Base-by-base conservation (phyloP, 139 green algal species). In the Nannochloris sp. region DNA sequence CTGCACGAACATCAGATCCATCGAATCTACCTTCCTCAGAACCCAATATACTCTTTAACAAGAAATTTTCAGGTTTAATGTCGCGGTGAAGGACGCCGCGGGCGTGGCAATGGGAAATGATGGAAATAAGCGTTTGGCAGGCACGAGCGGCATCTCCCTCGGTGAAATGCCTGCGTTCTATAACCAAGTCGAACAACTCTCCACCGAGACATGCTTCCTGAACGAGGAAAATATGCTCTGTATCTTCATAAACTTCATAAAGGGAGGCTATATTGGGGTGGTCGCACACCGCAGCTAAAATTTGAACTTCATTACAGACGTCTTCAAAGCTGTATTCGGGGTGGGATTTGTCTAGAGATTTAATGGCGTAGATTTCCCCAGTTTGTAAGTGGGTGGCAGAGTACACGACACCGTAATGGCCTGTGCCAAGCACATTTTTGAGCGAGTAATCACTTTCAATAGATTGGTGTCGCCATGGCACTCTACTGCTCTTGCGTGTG, bases 11-110 rank as follows among this genome's bases (percentile, higher is more conserved):
- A 27, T 71, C 68, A 9, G 68, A 44, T 9, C 73, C 38, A 3
- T 31, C 35, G 8, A 58, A 61, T 6, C 31, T 37, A 39, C 51
- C 36, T 34, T 55, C 38, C 23, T 29, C 54, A 8, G 57, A 9
- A n/a, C n/a, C n/a, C n/a, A n/a, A n/a, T 29, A 44, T 24, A 15
- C 29, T 27, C 46, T 60, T 61, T 45, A 96, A 70, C 69, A 96
- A 74, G 34, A 95, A 83, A 75, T 96, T 96, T 69, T 96, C 90
- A 33, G 93, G 83, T 81, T 95, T 96, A 55, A 96, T 64, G 67
- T 95, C 89, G 15, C 85, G 79, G 53, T 76, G 61, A 5, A 77
- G 34, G 46, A 92, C 81, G 70, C 87, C 85, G 8, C 77, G 61
- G 19, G 60, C 33, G 68, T 93, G 87, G 74, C 87, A 95, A 77